Evolutionary conservation across 164 flowering plant species (phyloP).

Genomic region (Nymphaea colorata): DNA sequence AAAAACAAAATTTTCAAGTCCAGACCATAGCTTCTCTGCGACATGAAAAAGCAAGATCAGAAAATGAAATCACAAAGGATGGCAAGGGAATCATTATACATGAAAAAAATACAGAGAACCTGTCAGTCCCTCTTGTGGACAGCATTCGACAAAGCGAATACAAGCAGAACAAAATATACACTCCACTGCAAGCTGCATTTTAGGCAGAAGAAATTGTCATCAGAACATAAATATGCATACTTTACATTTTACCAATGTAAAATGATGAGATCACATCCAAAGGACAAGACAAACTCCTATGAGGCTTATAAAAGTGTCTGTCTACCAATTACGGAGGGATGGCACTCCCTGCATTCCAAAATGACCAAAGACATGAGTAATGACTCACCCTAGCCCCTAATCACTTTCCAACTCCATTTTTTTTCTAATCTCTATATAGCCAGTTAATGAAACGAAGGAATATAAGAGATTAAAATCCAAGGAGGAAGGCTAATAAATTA

Average conservation of each 20-base stretch:
- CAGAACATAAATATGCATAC: neutral
- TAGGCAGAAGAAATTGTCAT: neutral
- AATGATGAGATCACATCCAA: too few species aligned
- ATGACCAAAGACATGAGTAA: too few species aligned
- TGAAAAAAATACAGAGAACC: conserved; percentile 26
- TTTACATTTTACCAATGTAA: neutral
- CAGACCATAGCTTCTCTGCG: conserved; percentile 96
- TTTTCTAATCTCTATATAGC: too few species aligned
- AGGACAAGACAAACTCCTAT: too few species aligned
- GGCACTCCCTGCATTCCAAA: too few species aligned
- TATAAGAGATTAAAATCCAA: too few species aligned
- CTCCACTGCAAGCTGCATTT: conserved; percentile 88
- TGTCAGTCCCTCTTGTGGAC: conserved; percentile 97
- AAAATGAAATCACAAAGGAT: neutral
- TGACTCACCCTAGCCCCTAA: too few species aligned
- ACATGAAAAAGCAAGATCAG: conserved; percentile 5
- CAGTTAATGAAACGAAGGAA: too few species aligned
- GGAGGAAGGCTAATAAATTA: too few species aligned
- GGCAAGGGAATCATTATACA: neutral
- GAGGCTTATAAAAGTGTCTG: too few species aligned
- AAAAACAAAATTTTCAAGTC: conserved; percentile 95
- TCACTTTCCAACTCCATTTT: too few species aligned
- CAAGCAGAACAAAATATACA: conserved; percentile 99
- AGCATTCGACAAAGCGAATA: conserved; percentile 96
- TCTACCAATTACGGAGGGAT: too few species aligned